Conservation (phyloP, 2,329 filamentous ascomycete genomes). For the Trichoderma gracile region DNA sequence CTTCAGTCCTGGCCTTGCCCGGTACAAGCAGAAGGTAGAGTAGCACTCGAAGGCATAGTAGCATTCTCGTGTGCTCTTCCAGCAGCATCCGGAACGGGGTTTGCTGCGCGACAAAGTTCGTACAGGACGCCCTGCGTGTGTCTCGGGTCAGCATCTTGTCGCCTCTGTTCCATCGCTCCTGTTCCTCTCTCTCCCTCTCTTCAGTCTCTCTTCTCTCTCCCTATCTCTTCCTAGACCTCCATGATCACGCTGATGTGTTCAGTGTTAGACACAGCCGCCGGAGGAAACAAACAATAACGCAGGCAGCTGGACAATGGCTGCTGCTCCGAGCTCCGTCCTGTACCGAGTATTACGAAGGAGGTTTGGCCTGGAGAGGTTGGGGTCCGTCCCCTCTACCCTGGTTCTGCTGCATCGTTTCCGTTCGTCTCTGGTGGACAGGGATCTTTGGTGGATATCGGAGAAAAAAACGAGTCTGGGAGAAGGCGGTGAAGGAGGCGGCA, state of each 20-base stretch:
- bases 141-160: conserved; percentile 19
- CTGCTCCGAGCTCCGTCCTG: neutral
- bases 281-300: neutral
- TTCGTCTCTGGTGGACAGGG: neutral
- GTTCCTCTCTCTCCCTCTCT: neutral
- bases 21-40: too few species aligned
- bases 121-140: conserved; percentile 24
- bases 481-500: conserved; percentile 18
- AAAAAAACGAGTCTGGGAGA: conserved; percentile 9
- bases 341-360: neutral
- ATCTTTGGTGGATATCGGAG: neutral
- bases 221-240: neutral
- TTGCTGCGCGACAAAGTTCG: conserved; percentile 23
- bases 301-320: neutral
- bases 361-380: conserved; percentile 8
- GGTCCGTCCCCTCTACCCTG: neutral
- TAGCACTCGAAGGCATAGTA: neutral
- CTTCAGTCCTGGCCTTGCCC: too few species aligned
- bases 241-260: neutral
- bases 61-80: neutral
- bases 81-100: conserved; percentile 20
- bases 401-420: conserved; percentile 4
- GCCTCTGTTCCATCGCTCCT: neutral
- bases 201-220: neutral
- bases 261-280: neutral